Evolutionary conservation across 1,284 basidiomycete genomes (phyloP).

Genomic region (Flammula alnicola): DNA sequence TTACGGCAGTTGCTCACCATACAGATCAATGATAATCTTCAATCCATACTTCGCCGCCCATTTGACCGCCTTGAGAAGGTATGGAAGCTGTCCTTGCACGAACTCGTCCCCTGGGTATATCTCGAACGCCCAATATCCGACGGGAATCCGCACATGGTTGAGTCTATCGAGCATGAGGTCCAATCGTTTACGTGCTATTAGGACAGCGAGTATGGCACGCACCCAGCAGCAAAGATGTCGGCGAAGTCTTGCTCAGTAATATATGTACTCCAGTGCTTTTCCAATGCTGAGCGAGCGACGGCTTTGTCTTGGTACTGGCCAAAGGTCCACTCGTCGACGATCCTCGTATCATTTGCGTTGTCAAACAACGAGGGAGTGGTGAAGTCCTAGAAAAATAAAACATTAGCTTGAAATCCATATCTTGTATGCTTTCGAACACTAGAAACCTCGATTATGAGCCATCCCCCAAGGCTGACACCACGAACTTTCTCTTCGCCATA

Average conservation of each 20-base stretch:
- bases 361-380: conserved; percentile 89
- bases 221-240: conserved; percentile 77
- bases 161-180: conserved; percentile 45
- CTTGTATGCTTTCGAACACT: neutral
- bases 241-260: conserved; percentile 79
- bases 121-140: conserved; percentile 93
- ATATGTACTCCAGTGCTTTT: conserved; percentile 80
- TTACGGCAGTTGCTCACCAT: conserved; percentile 59
- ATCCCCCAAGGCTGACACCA: conserved; percentile 79
- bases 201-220: conserved; percentile 2
- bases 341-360: conserved; percentile 65
- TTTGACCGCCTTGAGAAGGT: conserved; percentile 68
- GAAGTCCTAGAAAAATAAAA: neutral
- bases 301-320: conserved; percentile 59
- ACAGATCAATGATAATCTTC: conserved; percentile 83
- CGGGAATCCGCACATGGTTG: conserved; percentile 86
- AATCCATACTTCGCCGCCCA: conserved; percentile 82
- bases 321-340: conserved; percentile 90
- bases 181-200: neutral
- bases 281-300: conserved; percentile 52
- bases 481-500: conserved; percentile 64
- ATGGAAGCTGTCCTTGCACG: conserved; percentile 80
- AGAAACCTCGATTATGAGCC: conserved; percentile 77
- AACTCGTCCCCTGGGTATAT: conserved; percentile 81
- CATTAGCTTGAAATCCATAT: neutral